Evolutionary conservation across 2,329 filamentous ascomycete species (phyloP).

Genomic region (Penicillium sp.): DNA sequence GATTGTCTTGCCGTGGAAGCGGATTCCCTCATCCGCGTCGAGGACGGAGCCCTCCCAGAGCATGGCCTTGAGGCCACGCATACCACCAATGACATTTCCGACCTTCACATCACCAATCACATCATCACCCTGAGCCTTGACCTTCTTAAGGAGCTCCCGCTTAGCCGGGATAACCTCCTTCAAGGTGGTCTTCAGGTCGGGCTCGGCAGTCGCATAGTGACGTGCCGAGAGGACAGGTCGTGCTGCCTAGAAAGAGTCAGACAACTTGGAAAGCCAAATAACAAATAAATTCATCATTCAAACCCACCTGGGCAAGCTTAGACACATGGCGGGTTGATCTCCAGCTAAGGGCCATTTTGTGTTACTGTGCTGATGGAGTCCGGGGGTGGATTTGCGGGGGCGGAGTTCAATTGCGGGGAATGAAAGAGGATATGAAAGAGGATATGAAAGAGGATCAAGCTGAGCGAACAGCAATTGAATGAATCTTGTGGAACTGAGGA

Average conservation of each 20-base stretch:
- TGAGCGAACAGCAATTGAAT: conserved; percentile 2
- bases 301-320: conserved; percentile 37
- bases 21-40: conserved; percentile 94
- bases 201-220: conserved; percentile 66
- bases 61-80: conserved; percentile 97
- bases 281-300: neutral
- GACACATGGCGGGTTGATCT: conserved; percentile 41
- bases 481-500: neutral
- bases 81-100: conserved; percentile 90
- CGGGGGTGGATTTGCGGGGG: conserved; percentile 26
- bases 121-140: conserved; percentile 81
- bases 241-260: conserved; percentile 18
- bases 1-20: conserved; percentile 96
- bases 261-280: neutral
- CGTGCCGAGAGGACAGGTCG: conserved; percentile 25
- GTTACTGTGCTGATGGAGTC: conserved; percentile 15
- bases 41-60: conserved; percentile 98
- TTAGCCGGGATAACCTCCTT: conserved; percentile 84
- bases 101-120: conserved; percentile 90
- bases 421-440: neutral
- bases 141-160: conserved; percentile 86
- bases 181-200: conserved; percentile 84
- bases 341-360: conserved; percentile 35
- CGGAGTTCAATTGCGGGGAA: conserved; percentile 22
- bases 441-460: neutral